phyloP scores from a whole-genome alignment of 352 stramenopile species.

The Globisporangium paddicum region DNA sequence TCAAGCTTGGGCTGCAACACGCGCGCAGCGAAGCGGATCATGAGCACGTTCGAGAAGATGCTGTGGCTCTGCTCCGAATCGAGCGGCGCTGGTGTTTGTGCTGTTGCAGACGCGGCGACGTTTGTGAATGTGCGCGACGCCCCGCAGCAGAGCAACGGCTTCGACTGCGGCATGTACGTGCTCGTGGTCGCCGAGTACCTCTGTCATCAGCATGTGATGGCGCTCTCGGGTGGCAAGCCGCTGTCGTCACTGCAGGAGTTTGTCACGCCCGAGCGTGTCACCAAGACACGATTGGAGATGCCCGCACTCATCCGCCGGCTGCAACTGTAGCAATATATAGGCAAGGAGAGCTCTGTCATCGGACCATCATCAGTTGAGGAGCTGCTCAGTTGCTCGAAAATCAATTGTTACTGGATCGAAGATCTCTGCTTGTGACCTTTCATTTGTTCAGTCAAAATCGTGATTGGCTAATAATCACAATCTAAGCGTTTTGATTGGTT shows the following conservation, averaged over 20 bases:
- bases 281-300: conserved; percentile 41
- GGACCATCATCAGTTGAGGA: not conserved
- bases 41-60: conserved; percentile 35
- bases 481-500: not conserved
- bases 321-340: not conserved
- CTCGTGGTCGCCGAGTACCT: conserved; percentile 63
- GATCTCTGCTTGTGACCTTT: not conserved
- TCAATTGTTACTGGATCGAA: too few relatives aligned
- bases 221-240: not conserved
- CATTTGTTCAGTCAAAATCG: too few relatives aligned
- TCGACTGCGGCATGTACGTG: conserved; percentile 82
- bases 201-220: conserved; percentile 21
- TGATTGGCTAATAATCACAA: conserved; percentile 1
- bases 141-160: conserved; percentile 74
- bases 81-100: not conserved
- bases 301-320: conserved; percentile 33
- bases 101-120: not conserved
- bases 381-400: not conserved
- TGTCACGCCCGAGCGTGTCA: conserved; percentile 45
- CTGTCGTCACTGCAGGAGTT: conserved; percentile 29
- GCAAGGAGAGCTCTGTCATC: not conserved
- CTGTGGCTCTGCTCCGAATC: conserved; percentile 15
- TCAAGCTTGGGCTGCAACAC: conserved; percentile 65
- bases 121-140: conserved; percentile 30
- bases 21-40: conserved; percentile 35